Evolutionary conservation across 306 rosid genomes (phyloP).

Genomic region (Malus fusca): DNA sequence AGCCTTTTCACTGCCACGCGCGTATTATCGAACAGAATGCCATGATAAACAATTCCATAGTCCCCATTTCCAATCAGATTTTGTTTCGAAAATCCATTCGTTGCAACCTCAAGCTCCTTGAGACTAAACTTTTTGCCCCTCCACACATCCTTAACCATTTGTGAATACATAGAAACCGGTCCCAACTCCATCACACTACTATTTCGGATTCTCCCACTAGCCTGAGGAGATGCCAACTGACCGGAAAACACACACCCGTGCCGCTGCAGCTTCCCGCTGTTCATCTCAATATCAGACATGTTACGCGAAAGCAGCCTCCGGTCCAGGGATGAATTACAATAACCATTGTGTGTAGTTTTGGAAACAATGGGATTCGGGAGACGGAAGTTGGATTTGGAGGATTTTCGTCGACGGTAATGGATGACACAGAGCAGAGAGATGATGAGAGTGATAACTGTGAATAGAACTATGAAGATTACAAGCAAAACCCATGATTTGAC

Average conservation of each 20-base stretch:
- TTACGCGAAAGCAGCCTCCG: slow-evolving; percentile 29
- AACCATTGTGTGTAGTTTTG: neutral
- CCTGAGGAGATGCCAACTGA: neutral
- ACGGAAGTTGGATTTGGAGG: slow-evolving; percentile 12
- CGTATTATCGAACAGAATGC: slow-evolving; percentile 31
- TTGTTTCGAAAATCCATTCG: slow-evolving; percentile 34
- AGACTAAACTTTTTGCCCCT: slow-evolving; percentile 23
- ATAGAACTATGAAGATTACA: neutral
- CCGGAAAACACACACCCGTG: neutral
- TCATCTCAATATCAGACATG: slow-evolving; percentile 22
- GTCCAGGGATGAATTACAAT: slow-evolving; percentile 27
- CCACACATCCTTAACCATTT: slow-evolving; percentile 14
- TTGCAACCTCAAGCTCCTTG: slow-evolving; percentile 39
- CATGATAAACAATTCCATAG: slow-evolving; percentile 41
- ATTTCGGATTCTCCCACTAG: neutral
- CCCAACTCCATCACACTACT: slow-evolving; percentile 13
- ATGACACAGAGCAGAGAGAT: slow-evolving; percentile 8
- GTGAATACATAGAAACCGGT: slow-evolving; percentile 4
- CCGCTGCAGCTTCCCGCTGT: slow-evolving; percentile 1
- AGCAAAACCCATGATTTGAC: slow-evolving; percentile 41
- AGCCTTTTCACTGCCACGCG: slow-evolving; percentile 48
- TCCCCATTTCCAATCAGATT: slow-evolving; percentile 41
- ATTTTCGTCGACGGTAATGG: slow-evolving; percentile 7
- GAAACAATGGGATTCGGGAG: slow-evolving; percentile 19
- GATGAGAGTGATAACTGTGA: slow-evolving; percentile 8